Conservation (phyloP, 768 basidiomycete genomes). For the Pisolithus albus region DNA sequence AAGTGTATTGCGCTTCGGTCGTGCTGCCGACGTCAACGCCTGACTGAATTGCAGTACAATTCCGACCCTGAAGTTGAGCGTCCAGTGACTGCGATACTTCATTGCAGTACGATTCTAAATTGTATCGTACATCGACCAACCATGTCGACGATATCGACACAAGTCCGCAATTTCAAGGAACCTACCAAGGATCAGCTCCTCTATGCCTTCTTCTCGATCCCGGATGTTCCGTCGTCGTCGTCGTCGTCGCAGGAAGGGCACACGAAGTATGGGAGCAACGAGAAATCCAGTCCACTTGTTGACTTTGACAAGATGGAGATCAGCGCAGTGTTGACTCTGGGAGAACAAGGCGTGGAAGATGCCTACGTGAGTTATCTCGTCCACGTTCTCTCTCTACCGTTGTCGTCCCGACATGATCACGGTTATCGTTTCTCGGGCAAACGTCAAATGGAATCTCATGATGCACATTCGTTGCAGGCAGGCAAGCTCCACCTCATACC, state of each 20-base stretch:
- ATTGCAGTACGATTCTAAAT: too few species aligned
- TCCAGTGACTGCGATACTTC: too few species aligned
- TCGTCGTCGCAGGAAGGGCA: conserved; percentile 4
- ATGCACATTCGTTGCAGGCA: conserved; percentile 44
- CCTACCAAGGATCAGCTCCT: conserved; percentile 83
- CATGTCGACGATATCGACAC: conserved; percentile 82
- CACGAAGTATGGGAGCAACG: conserved; percentile 10
- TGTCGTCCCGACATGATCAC: background rate
- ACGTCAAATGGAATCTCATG: background rate
- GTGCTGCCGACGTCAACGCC: too few species aligned
- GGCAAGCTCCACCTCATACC: conserved; percentile 86
- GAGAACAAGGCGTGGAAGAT: conserved; percentile 75
- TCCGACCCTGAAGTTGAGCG: too few species aligned
- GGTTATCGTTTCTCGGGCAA: too few species aligned
- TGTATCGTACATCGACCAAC: background rate
- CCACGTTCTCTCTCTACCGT: background rate
- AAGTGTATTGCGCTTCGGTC: too few species aligned
- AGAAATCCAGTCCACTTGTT: conserved; percentile 24
- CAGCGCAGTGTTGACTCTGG: conserved; percentile 80
- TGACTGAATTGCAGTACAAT: too few species aligned
- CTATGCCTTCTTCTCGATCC: conserved; percentile 82
- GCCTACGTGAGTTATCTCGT: conserved; percentile 66
- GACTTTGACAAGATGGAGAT: conserved; percentile 75
- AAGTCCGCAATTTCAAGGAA: conserved; percentile 88
- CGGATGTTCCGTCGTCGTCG: conserved; percentile 30